Conservation (phyloP, 441 rosid species). For the Adansonia grandidieri region DNA sequence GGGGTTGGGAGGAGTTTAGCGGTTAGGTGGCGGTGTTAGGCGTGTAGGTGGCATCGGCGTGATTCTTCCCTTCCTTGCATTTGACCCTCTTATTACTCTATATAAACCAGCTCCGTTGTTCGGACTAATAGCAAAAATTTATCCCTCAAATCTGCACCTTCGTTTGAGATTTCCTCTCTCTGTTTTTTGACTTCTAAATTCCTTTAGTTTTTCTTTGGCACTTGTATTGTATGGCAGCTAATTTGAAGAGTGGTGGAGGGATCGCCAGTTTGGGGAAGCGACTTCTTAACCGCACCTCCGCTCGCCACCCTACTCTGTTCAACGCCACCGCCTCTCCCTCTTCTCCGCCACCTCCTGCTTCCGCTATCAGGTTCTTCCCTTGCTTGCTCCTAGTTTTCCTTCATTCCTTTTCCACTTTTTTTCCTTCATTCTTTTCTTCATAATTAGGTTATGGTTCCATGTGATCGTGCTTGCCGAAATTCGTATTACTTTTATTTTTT, state of each 20-base stretch:
- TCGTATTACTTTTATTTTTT: background rate
- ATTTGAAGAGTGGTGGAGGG: constrained; percentile 49
- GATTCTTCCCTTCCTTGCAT: background rate
- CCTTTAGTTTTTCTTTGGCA: too few species aligned
- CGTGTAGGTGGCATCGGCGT: background rate
- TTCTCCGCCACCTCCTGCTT: constrained; percentile 5
- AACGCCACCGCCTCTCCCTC: background rate
- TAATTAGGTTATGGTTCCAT: background rate
- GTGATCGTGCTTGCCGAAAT: background rate
- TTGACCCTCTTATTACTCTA: background rate
- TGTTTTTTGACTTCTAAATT: background rate
- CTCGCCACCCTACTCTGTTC: constrained; percentile 31
- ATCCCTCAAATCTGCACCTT: background rate
- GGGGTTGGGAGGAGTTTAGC: background rate
- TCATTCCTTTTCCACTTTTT: background rate
- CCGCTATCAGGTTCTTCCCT: constrained; percentile 32
- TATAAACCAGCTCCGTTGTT: background rate
- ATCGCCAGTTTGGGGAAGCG: constrained; percentile 63
- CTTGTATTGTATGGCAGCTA: constrained; percentile 54
- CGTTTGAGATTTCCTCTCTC: background rate
- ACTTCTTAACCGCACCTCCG: constrained; percentile 46
- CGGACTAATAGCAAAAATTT: too few species aligned
- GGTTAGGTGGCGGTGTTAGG: background rate
- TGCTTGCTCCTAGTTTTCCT: background rate
- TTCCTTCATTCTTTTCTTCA: background rate